phyloP scores from a whole-genome alignment of 2,329 filamentous ascomycete species.

The Pseudocercospora macadamiae region DNA sequence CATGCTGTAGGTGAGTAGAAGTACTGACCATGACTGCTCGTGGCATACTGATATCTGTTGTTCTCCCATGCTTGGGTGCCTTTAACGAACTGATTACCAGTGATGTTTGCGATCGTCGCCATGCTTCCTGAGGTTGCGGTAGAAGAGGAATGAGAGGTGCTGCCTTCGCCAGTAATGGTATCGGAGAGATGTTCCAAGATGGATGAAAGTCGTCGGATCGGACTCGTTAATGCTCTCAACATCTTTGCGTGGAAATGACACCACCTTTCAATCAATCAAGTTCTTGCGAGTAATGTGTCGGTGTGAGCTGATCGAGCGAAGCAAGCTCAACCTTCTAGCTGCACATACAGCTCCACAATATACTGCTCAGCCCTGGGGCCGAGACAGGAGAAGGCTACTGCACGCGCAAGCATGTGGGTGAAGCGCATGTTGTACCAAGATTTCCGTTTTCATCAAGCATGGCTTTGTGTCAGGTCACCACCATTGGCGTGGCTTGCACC shows the following conservation, averaged over 20 bases:
- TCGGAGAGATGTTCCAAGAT: background rate
- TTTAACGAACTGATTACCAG: constrained; percentile 5
- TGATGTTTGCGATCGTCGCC: constrained; percentile 6
- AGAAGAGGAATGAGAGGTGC: background rate
- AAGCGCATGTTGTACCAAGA: background rate
- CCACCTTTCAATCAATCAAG: background rate
- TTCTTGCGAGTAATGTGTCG: background rate
- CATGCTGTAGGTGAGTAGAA: no score
- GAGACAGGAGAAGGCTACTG: background rate
- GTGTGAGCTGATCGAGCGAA: background rate
- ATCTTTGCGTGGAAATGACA: background rate
- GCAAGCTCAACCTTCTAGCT: background rate
- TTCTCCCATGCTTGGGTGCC: constrained; percentile 10
- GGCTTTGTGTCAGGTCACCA: background rate
- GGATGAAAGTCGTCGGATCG: background rate
- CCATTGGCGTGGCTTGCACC: background rate
- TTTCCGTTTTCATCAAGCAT: background rate
- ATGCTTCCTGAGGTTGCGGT: background rate
- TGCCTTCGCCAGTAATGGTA: background rate
- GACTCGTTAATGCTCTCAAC: background rate
- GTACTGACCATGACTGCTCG: background rate
- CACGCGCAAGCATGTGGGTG: background rate
- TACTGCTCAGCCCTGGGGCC: background rate
- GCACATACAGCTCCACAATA: background rate
- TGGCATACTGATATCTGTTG: constrained; percentile 15